Evolutionary conservation across 2,329 filamentous ascomycete species (phyloP).

Genomic region (Didymella pomorum): DNA sequence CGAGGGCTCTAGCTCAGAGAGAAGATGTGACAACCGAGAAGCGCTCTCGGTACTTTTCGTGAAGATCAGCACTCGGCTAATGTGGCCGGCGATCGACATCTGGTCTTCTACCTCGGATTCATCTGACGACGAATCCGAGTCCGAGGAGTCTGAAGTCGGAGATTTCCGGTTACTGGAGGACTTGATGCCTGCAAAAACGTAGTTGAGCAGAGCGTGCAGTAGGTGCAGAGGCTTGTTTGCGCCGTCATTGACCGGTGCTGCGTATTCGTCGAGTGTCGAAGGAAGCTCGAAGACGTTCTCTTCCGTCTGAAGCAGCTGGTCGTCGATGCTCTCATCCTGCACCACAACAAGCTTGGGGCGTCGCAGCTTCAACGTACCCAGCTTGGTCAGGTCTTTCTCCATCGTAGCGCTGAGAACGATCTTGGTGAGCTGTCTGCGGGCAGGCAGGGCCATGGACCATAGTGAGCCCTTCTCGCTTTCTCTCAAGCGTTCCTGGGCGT

Average conservation of each 20-base stretch:
- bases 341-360: conserved; percentile 80
- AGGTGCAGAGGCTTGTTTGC: conserved; percentile 77
- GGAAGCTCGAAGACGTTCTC: conserved; percentile 65
- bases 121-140: conserved; percentile 28
- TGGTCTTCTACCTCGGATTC: conserved; percentile 19
- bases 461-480: conserved; percentile 50
- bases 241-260: conserved; percentile 60
- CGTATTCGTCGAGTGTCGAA: conserved; percentile 56
- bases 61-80: conserved; percentile 73
- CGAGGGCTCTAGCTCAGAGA: conserved; percentile 70
- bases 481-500: conserved; percentile 62
- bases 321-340: conserved; percentile 59
- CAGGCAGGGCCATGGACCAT: conserved; percentile 43
- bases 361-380: conserved; percentile 75
- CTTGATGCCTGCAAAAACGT: conserved; percentile 49
- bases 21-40: conserved; percentile 81
- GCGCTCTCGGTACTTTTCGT: conserved; percentile 90
- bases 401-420: conserved; percentile 91
- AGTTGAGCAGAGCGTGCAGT: conserved; percentile 73
- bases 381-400: conserved; percentile 82
- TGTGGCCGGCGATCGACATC: conserved; percentile 30
- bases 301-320: conserved; percentile 33
- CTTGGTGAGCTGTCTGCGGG: conserved; percentile 69
- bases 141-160: conserved; percentile 19
- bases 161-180: conserved; percentile 30